phyloP scores from a whole-genome alignment of 768 basidiomycete genomes.

The Rhizopogon roseolus region DNA sequence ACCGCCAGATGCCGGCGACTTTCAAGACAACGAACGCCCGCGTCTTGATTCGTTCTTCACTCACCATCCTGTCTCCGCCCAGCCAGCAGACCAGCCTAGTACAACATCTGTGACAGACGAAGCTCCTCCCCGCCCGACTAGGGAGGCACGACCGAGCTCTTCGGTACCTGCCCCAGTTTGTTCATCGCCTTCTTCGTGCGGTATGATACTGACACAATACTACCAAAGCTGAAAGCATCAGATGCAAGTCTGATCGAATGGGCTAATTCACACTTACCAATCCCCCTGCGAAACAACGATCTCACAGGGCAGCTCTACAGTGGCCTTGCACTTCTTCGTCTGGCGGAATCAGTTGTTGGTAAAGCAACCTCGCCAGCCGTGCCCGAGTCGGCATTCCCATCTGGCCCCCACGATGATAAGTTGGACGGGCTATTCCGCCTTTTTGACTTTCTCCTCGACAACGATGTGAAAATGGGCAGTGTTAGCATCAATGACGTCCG shows the following conservation, averaged over 20 bases:
- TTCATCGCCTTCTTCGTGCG: constrained; percentile 3
- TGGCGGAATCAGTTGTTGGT: constrained; percentile 79
- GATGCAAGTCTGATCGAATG: constrained; percentile 71
- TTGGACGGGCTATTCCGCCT: constrained; percentile 83
- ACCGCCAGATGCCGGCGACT: constrained; percentile 18
- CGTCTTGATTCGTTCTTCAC: constrained; percentile 55
- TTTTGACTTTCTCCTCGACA: constrained; percentile 91
- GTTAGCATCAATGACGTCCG: constrained; percentile 94
- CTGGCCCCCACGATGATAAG: constrained; percentile 65
- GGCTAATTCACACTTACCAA: constrained; percentile 84
- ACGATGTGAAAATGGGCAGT: constrained; percentile 86
- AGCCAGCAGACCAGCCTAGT: constrained; percentile 10
- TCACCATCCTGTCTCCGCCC: constrained; percentile 27
- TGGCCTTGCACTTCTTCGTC: constrained; percentile 77
- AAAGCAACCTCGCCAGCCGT: constrained; percentile 64
- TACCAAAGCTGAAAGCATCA: constrained; percentile 16
- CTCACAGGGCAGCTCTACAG: constrained; percentile 39
- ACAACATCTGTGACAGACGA: constrained; percentile 13
- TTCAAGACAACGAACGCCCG: constrained; percentile 38
- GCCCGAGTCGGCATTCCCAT: constrained; percentile 74
- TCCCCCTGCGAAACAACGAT: constrained; percentile 51
- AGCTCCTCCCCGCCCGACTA: constrained; percentile 62
- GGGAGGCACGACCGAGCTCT: constrained; percentile 49
- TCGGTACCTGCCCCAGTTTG: constrained; percentile 20
- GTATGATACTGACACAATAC: constrained; percentile 3